phyloP scores from a whole-genome alignment of 2,329 filamentous ascomycete species.

The Sclerotinia trifoliorum region DNA sequence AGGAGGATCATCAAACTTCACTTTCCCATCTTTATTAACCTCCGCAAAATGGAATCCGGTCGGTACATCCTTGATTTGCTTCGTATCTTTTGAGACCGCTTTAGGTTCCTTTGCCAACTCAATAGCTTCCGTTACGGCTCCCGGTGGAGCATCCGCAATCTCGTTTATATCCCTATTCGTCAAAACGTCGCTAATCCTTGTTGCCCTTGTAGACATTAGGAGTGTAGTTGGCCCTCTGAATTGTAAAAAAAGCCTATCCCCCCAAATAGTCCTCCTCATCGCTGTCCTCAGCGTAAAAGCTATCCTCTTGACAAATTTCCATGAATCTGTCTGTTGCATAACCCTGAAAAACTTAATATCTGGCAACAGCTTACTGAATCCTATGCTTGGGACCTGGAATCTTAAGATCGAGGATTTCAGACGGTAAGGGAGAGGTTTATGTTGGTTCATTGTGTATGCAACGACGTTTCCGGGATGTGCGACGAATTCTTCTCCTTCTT shows the following conservation, averaged over 20 bases:
- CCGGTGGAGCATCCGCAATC: slow-evolving; percentile 78
- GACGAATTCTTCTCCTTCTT: slow-evolving; percentile 83
- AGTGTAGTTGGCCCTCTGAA: slow-evolving; percentile 86
- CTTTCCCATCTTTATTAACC: slow-evolving; percentile 61
- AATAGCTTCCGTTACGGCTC: slow-evolving; percentile 61
- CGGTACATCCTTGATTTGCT: slow-evolving; percentile 41
- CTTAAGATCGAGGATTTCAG: slow-evolving; percentile 74
- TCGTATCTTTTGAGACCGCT: slow-evolving; percentile 33
- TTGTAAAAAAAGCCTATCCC: slow-evolving; percentile 86
- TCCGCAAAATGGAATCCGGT: slow-evolving; percentile 56
- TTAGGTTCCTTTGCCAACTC: slow-evolving; percentile 47
- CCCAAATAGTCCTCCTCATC: slow-evolving; percentile 82
- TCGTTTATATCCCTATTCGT: slow-evolving; percentile 81
- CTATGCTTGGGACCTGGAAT: slow-evolving; percentile 73
- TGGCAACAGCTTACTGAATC: slow-evolving; percentile 62
- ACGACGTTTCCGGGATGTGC: slow-evolving; percentile 90
- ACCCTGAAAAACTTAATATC: slow-evolving; percentile 70
- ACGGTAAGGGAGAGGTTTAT: slow-evolving; percentile 78
- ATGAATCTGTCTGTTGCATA: slow-evolving; percentile 69
- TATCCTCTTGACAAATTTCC: slow-evolving; percentile 65
- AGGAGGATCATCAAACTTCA: slow-evolving; percentile 49
- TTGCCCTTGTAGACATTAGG: slow-evolving; percentile 82
- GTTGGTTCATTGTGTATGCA: slow-evolving; percentile 77
- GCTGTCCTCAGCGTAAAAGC: slow-evolving; percentile 72
- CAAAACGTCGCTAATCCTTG: slow-evolving; percentile 74